These are phyloP conservation scores for Claviceps quebecensis DNA, from an alignment of 2,329 filamentous ascomycete genomes.

Conservation along the genomic window DNA sequence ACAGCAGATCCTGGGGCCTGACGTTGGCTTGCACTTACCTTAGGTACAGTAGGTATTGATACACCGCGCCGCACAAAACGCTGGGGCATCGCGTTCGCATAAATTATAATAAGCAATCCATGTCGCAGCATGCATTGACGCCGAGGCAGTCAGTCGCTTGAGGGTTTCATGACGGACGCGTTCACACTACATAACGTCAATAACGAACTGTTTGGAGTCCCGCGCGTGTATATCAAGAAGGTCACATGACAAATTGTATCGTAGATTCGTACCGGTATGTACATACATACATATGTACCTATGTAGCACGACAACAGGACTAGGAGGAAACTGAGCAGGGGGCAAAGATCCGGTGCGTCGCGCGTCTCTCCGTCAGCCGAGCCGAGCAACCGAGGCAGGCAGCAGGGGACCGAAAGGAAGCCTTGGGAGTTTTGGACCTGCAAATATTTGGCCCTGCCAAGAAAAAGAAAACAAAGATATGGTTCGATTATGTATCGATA, in stretches of 20 bases:
- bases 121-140: background rate
- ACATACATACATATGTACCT: too few relatives aligned
- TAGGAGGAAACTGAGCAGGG: background rate
- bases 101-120: background rate
- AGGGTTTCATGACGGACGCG: background rate
- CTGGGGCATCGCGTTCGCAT: background rate
- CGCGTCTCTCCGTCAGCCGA: conserved; percentile 1
- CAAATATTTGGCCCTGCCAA: background rate
- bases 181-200: background rate
- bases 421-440: background rate
- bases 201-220: background rate
- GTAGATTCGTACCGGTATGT: too few relatives aligned
- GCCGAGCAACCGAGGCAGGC: background rate
- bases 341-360: background rate
- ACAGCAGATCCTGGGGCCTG: background rate
- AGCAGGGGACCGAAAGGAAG: background rate
- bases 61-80: background rate
- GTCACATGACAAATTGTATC: background rate
- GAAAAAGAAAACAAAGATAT: background rate
- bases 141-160: background rate
- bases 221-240: background rate
- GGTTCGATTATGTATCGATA: conserved; percentile 1
- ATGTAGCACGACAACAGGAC: background rate
- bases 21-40: background rate
- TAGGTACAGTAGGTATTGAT: too few relatives aligned